A percentile compares a stretch with the other conserved stretches of the same genome.
Evolutionary conservation across 768 basidiomycete species (phyloP).

Genomic region (Termitomyces sp.): DNA sequence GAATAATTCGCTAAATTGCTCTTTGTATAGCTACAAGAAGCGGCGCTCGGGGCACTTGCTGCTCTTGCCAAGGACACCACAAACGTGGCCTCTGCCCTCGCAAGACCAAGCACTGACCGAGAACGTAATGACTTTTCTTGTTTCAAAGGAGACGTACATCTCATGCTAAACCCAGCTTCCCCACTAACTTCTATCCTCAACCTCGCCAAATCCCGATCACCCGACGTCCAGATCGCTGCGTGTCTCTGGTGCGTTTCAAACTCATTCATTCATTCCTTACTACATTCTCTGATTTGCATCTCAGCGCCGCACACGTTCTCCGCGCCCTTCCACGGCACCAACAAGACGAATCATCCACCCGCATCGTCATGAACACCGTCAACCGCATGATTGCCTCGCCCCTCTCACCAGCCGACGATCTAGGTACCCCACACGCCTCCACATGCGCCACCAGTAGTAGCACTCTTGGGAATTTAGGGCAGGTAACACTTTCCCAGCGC

Average conservation of each 20-base stretch:
- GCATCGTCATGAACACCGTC: constrained; percentile 68
- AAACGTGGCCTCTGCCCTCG: constrained; percentile 45
- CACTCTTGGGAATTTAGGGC: background rate
- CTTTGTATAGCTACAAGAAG: constrained; percentile 5
- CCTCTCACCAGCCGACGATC: constrained; percentile 15
- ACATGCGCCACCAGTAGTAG: background rate
- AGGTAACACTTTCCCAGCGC: constrained; percentile 5
- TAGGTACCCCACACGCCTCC: background rate
- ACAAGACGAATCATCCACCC: constrained; percentile 43
- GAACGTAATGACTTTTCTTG: constrained; percentile 26
- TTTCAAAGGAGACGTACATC: background rate
- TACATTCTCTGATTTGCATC: background rate
- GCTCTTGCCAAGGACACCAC: constrained; percentile 64
- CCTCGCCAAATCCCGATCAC: constrained; percentile 54
- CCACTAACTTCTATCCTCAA: constrained; percentile 43
- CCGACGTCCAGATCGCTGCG: constrained; percentile 67
- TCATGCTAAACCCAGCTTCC: constrained; percentile 25
- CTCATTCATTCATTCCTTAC: background rate
- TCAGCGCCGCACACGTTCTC: constrained; percentile 59
- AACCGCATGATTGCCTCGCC: constrained; percentile 52
- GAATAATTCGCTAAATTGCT: background rate
- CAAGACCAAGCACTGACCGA: constrained; percentile 39
- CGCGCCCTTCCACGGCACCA: constrained; percentile 35
- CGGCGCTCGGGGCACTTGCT: constrained; percentile 44
- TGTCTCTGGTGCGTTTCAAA: constrained; percentile 53